Base-by-base conservation (phyloP, 2,329 filamentous ascomycete species). In the Aureobasidium mangrovei region DNA sequence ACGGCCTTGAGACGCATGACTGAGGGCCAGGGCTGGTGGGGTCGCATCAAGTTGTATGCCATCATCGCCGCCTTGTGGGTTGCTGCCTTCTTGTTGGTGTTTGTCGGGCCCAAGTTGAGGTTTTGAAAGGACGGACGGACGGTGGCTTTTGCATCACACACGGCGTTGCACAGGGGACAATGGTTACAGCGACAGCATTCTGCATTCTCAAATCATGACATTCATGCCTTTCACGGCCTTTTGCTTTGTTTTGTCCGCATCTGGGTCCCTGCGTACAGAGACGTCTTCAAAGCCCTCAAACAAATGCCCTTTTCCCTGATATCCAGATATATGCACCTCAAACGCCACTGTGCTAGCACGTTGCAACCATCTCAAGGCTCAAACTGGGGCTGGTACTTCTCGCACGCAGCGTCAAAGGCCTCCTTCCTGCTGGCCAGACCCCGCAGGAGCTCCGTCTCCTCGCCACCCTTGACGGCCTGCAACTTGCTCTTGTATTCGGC, bases 1-100 rank as follows among this genome's bases (percentile, higher is more conserved):
- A 85, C 87, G 1, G 77, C 80, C 63, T 69, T 97, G 65, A 76
- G 81, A 61, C 78, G 78, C 51, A 89, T 95, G 83, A 89, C 85
- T 12, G 91, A 96, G 72, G 91, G 90, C 3, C 84, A 85, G 66
- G 90, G 90, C 0, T 94, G 86, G 86, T 89, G 80, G 82, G 90
- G 86, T 4, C 74, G 91, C 74, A 76, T 91, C 3, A 68, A 67
- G 71, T 75, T 96, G 57, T 95, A 93, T 74, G 85, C 77, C 38
- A 86, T 88, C 78, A 90, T 96, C 46, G 86, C 84, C 63, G 88
- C 81, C 31, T 69, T 96, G 58, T 91, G 89, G 84, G 63, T 94
- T n/a, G 71, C 82, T 28, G 79, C 89, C 18, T 73, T 95, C 35
- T 62, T 94, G 66, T 70, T 96, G 60, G 91, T 96, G 9, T 91